Conservation (phyloP, 306 rosid species). For the Quercus suber region DNA sequence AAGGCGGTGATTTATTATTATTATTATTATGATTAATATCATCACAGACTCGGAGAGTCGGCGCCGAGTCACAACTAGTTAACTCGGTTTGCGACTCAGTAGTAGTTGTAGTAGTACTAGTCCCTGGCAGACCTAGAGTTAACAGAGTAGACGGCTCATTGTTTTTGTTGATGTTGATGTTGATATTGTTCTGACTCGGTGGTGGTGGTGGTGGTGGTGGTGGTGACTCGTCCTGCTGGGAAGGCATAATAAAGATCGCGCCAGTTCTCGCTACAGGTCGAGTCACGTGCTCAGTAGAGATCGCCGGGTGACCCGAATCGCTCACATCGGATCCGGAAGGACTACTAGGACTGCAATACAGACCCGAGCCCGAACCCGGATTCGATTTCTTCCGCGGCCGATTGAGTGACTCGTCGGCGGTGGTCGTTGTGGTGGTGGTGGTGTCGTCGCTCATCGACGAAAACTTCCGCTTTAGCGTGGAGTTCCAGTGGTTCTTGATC, state of each 20-base stretch:
- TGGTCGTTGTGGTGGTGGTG: constrained; percentile 5
- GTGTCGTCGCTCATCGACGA: constrained; percentile 14
- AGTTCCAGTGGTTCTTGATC: constrained; percentile 68
- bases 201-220: neutral
- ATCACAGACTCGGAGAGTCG: neutral
- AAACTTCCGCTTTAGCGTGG: constrained; percentile 50
- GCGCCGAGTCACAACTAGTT: neutral
- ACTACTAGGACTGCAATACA: constrained; percentile 25
- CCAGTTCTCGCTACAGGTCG: constrained; percentile 7
- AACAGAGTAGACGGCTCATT: constrained; percentile 42
- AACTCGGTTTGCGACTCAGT: neutral
- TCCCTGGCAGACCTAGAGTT: constrained; percentile 37
- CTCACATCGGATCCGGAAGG: constrained; percentile 46
- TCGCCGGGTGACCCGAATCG: constrained; percentile 26
- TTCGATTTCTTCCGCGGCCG: constrained; percentile 16
- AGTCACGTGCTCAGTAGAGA: neutral
- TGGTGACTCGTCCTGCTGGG: constrained; percentile 9
- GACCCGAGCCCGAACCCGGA: constrained; percentile 5
- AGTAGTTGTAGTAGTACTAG: too few species aligned
- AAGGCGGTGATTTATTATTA: neutral
- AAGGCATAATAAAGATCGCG: neutral
- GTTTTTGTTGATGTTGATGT: neutral
- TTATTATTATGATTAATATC: neutral
- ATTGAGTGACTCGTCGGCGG: constrained; percentile 8
- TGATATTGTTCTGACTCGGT: neutral